Evolutionary conservation across 192 early-diverging fungal species (phyloP).

Genomic region (Coemansia sp.): DNA sequence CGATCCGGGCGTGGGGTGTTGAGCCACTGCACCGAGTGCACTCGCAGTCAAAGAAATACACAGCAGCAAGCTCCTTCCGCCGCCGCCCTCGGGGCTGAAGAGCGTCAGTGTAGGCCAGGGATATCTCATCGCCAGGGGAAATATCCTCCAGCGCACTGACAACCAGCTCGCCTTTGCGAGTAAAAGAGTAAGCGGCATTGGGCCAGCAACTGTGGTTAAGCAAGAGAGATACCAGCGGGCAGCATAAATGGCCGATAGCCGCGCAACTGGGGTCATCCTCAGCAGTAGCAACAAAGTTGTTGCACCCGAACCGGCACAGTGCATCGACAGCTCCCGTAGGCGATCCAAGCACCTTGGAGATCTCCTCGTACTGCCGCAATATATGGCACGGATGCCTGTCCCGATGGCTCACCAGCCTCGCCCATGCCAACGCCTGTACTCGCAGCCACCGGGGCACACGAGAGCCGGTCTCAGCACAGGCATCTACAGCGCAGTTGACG

Average conservation of each 20-base stretch:
- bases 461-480: not conserved
- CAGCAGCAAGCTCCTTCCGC: slow-evolving; percentile 9
- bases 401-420: slow-evolving; percentile 25
- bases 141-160: slow-evolving; percentile 35
- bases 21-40: slow-evolving; percentile 25
- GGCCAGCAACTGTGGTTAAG: slow-evolving; percentile 52
- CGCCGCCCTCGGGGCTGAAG: slow-evolving; percentile 28
- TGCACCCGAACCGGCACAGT: slow-evolving; percentile 23
- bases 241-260: slow-evolving; percentile 27
- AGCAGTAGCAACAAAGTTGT: slow-evolving; percentile 34
- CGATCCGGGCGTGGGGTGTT: slow-evolving; percentile 9
- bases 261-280: slow-evolving; percentile 15
- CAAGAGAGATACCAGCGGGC: slow-evolving; percentile 37
- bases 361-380: slow-evolving; percentile 33
- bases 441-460: slow-evolving; percentile 20
- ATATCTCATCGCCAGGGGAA: slow-evolving; percentile 24
- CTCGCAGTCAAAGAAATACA: slow-evolving; percentile 45
- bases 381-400: slow-evolving; percentile 29
- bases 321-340: slow-evolving; percentile 6
- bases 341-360: slow-evolving; percentile 17
- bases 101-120: slow-evolving; percentile 31
- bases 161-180: slow-evolving; percentile 6
- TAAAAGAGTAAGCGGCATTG: slow-evolving; percentile 23
- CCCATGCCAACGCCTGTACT: slow-evolving; percentile 33
- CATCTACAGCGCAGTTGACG: not conserved